A percentile compares a stretch with the other conserved stretches of the same genome.
Evolutionary conservation across 1,284 basidiomycete genomes (phyloP).

Genomic region (Ustilago trichophora): DNA sequence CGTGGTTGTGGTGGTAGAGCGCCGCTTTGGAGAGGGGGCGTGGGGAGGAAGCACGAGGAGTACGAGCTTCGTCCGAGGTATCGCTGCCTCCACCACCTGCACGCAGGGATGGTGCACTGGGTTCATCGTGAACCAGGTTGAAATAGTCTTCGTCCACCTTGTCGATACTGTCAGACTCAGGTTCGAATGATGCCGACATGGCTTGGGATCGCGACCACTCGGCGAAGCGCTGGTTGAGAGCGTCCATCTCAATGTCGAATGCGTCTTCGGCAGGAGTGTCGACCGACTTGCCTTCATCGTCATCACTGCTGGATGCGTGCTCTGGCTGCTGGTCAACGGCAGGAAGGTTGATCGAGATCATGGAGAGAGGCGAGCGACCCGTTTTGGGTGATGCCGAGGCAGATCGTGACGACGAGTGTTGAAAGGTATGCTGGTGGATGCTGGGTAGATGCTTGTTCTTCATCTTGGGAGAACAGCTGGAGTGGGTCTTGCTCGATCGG

Average conservation of each 20-base stretch:
- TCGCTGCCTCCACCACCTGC: conserved; percentile 24
- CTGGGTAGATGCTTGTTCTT: conserved; percentile 36
- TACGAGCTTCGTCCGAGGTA: conserved; percentile 41
- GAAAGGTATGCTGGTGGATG: conserved; percentile 29
- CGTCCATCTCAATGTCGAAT: conserved; percentile 43
- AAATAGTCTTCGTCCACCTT: conserved; percentile 43
- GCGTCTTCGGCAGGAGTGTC: conserved; percentile 8
- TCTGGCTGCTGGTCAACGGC: conserved; percentile 25
- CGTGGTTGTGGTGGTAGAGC: conserved; percentile 6
- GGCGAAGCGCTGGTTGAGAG: conserved; percentile 39
- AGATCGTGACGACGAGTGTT: conserved; percentile 14
- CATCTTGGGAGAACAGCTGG: conserved; percentile 39
- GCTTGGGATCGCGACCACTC: conserved; percentile 25
- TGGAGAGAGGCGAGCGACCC: conserved; percentile 24
- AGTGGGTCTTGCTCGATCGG: conserved; percentile 24
- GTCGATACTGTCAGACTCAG: too few relatives aligned
- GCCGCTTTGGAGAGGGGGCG: conserved; percentile 16
- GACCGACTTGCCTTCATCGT: conserved; percentile 2
- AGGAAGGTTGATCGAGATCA: conserved; percentile 41
- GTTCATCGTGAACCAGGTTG: conserved; percentile 26
- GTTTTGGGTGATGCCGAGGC: conserved; percentile 33
- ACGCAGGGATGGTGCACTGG: neutral
- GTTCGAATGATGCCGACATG: too few relatives aligned
- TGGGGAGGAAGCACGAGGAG: conserved; percentile 40
- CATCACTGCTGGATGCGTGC: neutral